Conservation (phyloP, 345 rosid species). For the Limnanthes douglasii region DNA sequence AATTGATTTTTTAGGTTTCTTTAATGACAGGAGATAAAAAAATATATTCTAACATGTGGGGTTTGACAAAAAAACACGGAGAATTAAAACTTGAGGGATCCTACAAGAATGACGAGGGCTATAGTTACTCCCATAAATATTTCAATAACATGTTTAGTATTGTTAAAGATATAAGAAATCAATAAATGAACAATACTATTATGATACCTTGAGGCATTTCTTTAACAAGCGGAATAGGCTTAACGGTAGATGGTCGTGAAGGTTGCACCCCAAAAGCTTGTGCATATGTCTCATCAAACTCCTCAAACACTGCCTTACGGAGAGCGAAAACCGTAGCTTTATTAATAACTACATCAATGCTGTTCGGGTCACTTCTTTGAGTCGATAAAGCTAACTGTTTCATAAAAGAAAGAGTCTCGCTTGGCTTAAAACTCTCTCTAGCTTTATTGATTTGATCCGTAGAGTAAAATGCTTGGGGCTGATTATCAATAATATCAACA, state of each 20-base stretch:
- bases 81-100: too few species aligned
- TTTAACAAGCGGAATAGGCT: conserved; percentile 26
- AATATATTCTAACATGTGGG: too few species aligned
- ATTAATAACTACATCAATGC: conserved; percentile 39
- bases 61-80: too few species aligned
- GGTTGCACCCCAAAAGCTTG: conserved; percentile 89
- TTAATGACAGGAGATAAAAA: too few species aligned
- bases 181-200: too few species aligned
- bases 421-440: conserved; percentile 48
- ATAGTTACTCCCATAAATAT: too few species aligned
- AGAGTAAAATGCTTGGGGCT: conserved; percentile 59
- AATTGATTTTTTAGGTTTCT: too few species aligned
- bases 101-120: too few species aligned
- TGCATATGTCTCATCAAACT: conserved; percentile 94
- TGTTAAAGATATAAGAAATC: too few species aligned
- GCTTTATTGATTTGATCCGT: conserved; percentile 55
- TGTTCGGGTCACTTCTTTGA: conserved; percentile 18
- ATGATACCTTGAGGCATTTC: conserved; percentile 47
- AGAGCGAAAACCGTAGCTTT: conserved; percentile 51
- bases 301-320: conserved; percentile 84
- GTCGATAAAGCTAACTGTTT: conserved; percentile 59
- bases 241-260: conserved; percentile 13
- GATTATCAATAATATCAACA: conserved; percentile 89
- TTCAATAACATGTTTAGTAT: too few species aligned
- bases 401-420: conserved; percentile 38